A percentile compares a stretch with the other conserved stretches of the same genome.
These are phyloP conservation scores for Colletotrichum horii DNA, from an alignment of 2,329 filamentous ascomycete genomes.

Conservation along the genomic window DNA sequence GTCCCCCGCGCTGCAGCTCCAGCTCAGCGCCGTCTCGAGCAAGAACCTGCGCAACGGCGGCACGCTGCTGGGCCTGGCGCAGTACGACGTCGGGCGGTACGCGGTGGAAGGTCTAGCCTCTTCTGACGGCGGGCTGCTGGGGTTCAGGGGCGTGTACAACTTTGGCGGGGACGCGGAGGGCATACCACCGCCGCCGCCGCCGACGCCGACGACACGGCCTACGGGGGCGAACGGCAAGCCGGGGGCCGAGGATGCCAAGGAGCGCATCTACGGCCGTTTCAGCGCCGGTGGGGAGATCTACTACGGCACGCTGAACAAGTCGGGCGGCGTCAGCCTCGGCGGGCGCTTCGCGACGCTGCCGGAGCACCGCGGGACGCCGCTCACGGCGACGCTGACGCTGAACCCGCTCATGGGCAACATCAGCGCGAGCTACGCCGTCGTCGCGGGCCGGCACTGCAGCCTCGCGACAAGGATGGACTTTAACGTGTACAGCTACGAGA, in stretches of 20 bases:
- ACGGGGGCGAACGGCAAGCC: slow-evolving; percentile 18
- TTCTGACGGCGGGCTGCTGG: slow-evolving; percentile 88
- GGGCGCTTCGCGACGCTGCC: slow-evolving; percentile 88
- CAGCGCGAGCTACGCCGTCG: slow-evolving; percentile 89
- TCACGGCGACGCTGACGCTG: slow-evolving; percentile 90
- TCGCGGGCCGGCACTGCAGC: slow-evolving; percentile 81
- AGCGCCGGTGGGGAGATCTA: slow-evolving; percentile 93
- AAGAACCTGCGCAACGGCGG: slow-evolving; percentile 75
- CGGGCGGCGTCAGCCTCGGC: slow-evolving; percentile 87
- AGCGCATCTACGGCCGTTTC: slow-evolving; percentile 79
- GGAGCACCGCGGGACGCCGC: slow-evolving; percentile 80
- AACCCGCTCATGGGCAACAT: slow-evolving; percentile 96
- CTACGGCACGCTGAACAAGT: slow-evolving; percentile 94
- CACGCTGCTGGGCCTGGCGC: slow-evolving; percentile 73
- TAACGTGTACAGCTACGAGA: slow-evolving; percentile 98
- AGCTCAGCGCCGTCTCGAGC: slow-evolving; percentile 80
- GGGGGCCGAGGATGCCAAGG: slow-evolving; percentile 43
- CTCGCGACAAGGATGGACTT: slow-evolving; percentile 94
- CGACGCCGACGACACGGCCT: slow-evolving; percentile 21
- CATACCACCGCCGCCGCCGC: slow-evolving; percentile 2
- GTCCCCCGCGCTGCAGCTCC: slow-evolving; percentile 78
- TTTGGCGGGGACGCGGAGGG: slow-evolving; percentile 75
- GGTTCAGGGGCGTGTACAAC: slow-evolving; percentile 90
- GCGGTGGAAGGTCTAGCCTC: slow-evolving; percentile 90
- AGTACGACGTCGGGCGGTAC: slow-evolving; percentile 87